Percentiles rank a stretch among this genome's conserved stretches.
Conservation (phyloP, 345 rosid species). For the Theobroma cacao region DNA sequence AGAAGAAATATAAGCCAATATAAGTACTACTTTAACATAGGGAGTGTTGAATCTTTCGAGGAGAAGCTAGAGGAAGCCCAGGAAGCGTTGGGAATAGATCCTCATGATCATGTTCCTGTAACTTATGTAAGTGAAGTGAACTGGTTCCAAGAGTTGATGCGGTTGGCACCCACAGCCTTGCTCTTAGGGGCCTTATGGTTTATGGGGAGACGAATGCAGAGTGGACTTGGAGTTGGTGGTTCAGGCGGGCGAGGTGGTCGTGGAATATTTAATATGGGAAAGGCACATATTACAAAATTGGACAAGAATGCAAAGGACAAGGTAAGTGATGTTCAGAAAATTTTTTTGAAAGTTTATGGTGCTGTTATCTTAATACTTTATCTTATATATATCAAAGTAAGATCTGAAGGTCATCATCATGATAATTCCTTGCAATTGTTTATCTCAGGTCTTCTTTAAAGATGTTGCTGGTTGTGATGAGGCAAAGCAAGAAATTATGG, state of each 20-base stretch:
- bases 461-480: conserved; percentile 65
- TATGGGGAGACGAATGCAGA: conserved; percentile 33
- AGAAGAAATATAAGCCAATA: conserved; percentile 29
- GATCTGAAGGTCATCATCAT: background rate
- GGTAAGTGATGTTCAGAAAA: conserved; percentile 23
- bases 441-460: conserved; percentile 43
- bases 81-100: conserved; percentile 39
- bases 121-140: conserved; percentile 36
- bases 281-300: conserved; percentile 39
- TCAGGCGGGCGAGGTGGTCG: conserved; percentile 42
- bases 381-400: background rate
- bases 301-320: conserved; percentile 49
- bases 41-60: conserved; percentile 54
- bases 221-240: conserved; percentile 48
- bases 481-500: conserved; percentile 58
- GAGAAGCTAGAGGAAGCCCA: conserved; percentile 56
- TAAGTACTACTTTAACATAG: conserved; percentile 40
- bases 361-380: conserved; percentile 7
- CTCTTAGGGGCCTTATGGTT: conserved; percentile 36
- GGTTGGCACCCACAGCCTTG: conserved; percentile 39
- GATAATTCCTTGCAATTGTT: conserved; percentile 9
- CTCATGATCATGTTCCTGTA: conserved; percentile 44
- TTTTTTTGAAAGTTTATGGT: background rate
- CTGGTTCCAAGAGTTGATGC: conserved; percentile 40
- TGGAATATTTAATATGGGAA: conserved; percentile 51